Percentiles rank a stretch among this genome's conserved stretches.
Evolutionary conservation across 306 rosid species (phyloP).

Genomic region (Fragaria ananassa): DNA sequence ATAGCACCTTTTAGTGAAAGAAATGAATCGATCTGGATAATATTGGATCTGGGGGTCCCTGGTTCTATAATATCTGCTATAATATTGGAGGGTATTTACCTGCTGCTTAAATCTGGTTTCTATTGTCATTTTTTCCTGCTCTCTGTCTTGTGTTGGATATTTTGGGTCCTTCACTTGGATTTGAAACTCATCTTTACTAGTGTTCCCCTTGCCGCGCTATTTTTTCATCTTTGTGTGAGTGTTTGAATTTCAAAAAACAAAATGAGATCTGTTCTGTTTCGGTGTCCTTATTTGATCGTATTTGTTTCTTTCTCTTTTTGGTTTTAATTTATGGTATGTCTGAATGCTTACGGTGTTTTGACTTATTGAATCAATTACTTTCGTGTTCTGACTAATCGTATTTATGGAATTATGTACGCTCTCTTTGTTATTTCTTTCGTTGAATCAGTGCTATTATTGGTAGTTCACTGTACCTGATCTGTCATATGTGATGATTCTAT

Average conservation of each 20-base stretch:
- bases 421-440: not conserved
- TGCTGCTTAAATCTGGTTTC: not conserved
- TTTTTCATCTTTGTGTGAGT: not conserved
- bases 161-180: not conserved
- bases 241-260: not conserved
- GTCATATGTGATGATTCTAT: not conserved
- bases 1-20: not conserved
- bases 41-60: not conserved
- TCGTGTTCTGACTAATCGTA: slow-evolving; percentile 4
- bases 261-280: not conserved
- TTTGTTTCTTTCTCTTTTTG: not conserved
- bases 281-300: not conserved
- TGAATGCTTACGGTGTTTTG: not conserved
- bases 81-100: not conserved
- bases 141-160: not conserved
- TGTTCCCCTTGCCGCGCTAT: not conserved
- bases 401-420: not conserved
- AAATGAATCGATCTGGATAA: not conserved
- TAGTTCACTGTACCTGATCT: slow-evolving; percentile 20
- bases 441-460: slow-evolving; percentile 9
- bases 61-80: not conserved
- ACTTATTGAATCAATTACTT: not conserved
- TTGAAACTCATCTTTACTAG: not conserved
- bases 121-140: not conserved
- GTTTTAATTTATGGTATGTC: not conserved